A percentile compares a stretch with the other conserved stretches of the same genome.
Evolutionary conservation across 2,329 filamentous ascomycete species (phyloP).

Genomic region (Chrysosporium keratinophilum): DNA sequence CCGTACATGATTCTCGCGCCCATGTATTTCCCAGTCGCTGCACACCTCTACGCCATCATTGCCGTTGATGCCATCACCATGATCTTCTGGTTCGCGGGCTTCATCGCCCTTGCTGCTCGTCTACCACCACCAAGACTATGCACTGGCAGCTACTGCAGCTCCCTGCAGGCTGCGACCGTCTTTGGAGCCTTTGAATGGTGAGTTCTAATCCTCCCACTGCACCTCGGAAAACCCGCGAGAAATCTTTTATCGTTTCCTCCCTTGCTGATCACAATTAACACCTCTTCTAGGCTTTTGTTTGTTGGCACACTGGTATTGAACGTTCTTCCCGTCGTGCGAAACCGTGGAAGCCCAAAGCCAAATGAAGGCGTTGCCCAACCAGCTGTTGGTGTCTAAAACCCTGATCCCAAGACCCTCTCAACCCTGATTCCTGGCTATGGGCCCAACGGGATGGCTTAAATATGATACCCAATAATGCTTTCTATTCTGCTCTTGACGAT

Average conservation of each 20-base stretch:
- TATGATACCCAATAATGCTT: background rate
- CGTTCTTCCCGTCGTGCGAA: constrained; percentile 13
- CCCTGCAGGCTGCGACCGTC: constrained; percentile 45
- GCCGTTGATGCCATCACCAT: constrained; percentile 61
- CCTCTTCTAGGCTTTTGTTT: constrained; percentile 33
- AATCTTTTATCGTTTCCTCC: background rate
- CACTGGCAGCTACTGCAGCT: constrained; percentile 46
- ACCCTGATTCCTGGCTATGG: background rate
- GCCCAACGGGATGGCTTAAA: background rate
- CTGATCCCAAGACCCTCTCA: background rate
- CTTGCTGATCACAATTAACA: constrained; percentile 2
- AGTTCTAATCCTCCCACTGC: constrained; percentile 14
- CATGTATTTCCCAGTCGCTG: constrained; percentile 48
- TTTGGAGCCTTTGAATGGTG: constrained; percentile 43
- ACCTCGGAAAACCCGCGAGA: background rate
- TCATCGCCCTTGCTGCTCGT: constrained; percentile 62
- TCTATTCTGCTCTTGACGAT: background rate
- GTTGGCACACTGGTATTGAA: constrained; percentile 12
- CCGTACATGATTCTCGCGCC: constrained; percentile 61
- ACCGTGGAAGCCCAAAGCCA: constrained; percentile 8
- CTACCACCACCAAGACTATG: constrained; percentile 49
- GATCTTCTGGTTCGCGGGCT: constrained; percentile 84
- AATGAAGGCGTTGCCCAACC: constrained; percentile 1
- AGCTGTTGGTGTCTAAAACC: background rate
- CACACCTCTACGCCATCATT: constrained; percentile 56